phyloP scores from a whole-genome alignment of 2,329 filamentous ascomycete genomes.

The Hirsutella rhossiliensis region DNA sequence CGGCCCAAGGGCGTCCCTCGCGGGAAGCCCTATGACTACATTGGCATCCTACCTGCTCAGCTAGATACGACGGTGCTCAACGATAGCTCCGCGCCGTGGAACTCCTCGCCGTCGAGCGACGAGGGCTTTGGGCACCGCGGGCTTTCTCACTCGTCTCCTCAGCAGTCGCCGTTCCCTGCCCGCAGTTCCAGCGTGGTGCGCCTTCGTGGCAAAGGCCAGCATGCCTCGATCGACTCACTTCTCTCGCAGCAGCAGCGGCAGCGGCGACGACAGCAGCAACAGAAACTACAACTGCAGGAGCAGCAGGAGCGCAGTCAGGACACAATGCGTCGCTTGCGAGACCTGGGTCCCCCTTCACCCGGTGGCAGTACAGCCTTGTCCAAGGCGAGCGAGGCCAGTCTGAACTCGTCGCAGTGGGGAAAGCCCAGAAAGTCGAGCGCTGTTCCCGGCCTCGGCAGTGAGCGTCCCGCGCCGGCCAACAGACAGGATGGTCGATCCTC shows the following conservation, averaged over 20 bases:
- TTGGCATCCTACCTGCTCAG: slow-evolving; percentile 11
- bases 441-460: not conserved
- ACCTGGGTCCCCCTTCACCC: not conserved
- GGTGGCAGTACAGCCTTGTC: not conserved
- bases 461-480: too few species aligned
- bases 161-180: slow-evolving; percentile 9
- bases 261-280: not conserved
- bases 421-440: not conserved
- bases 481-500: not conserved
- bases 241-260: slow-evolving; percentile 5
- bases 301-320: too few species aligned
- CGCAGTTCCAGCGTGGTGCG: slow-evolving; percentile 15
- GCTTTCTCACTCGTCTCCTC: slow-evolving; percentile 1
- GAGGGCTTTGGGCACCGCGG: not conserved
- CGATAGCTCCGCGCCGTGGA: slow-evolving; percentile 9
- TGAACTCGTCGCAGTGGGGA: not conserved
- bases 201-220: slow-evolving; percentile 3
- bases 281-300: not conserved
- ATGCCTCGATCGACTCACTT: slow-evolving; percentile 11
- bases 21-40: slow-evolving; percentile 9
- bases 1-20: slow-evolving; percentile 7
- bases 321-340: too few species aligned
- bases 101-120: not conserved
- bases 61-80: slow-evolving; percentile 9
- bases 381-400: not conserved